Conservation (phyloP, 345 rosid genomes). For the Citrus inodora region DNA sequence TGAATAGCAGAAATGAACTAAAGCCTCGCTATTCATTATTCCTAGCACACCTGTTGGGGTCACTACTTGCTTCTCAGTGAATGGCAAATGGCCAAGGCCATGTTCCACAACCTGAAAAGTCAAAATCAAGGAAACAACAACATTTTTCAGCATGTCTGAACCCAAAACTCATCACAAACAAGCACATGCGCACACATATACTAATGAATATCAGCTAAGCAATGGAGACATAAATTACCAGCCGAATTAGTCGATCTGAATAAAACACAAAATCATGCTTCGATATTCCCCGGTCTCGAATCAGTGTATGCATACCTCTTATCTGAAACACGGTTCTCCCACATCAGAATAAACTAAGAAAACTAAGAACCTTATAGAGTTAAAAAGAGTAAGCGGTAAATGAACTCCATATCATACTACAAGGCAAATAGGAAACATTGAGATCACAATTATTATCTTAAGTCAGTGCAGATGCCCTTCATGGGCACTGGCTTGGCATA, state of each 20-base stretch:
- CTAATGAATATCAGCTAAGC: constrained; percentile 9
- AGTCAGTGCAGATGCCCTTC: background rate
- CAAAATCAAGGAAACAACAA: constrained; percentile 15
- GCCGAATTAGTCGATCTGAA: constrained; percentile 92
- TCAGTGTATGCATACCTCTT: constrained; percentile 99
- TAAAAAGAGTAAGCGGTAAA: background rate
- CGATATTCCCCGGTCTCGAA: constrained; percentile 88
- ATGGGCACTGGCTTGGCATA: background rate
- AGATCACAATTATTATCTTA: background rate
- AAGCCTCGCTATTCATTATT: constrained; percentile 7
- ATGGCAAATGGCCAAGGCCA: constrained; percentile 95
- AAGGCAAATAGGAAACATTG: background rate
- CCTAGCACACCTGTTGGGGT: constrained; percentile 83
- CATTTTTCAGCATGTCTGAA: constrained; percentile 3
- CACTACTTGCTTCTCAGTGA: constrained; percentile 91
- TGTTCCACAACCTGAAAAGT: constrained; percentile 89
- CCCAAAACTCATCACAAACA: background rate
- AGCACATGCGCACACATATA: background rate
- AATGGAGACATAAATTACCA: constrained; percentile 46
- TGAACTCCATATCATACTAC: background rate
- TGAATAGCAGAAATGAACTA: background rate
- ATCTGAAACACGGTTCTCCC: constrained; percentile 52
- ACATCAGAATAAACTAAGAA: constrained; percentile 17
- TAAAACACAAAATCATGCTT: constrained; percentile 98
- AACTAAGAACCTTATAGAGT: background rate